Evolutionary conservation across 1,284 basidiomycete species (phyloP).

Genomic region (Singerocomus rubriflavus): DNA sequence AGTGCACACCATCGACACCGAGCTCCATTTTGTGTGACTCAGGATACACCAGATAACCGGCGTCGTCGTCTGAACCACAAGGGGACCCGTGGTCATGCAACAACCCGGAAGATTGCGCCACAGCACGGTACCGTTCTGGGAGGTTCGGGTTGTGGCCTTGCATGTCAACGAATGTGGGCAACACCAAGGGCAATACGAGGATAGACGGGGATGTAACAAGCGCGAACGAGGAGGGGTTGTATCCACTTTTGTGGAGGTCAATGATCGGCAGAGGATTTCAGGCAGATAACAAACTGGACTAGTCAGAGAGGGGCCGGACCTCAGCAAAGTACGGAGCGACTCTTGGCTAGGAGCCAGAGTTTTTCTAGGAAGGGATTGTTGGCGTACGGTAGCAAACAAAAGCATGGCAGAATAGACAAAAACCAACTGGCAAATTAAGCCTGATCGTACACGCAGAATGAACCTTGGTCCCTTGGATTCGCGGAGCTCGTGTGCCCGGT

Average conservation of each 20-base stretch:
- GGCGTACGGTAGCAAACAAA: conserved; percentile 32
- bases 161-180: conserved; percentile 22
- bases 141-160: conserved; percentile 24
- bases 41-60: conserved; percentile 29
- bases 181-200: conserved; percentile 4
- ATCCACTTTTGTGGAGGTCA: conserved; percentile 19
- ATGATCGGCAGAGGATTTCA: conserved; percentile 27
- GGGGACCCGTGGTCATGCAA: conserved; percentile 42
- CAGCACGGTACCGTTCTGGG: conserved; percentile 17
- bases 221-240: conserved; percentile 6
- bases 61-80: conserved; percentile 50
- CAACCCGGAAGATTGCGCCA: conserved; percentile 29
- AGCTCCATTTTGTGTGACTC: conserved; percentile 39
- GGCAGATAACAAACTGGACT: conserved; percentile 32
- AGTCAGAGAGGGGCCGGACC: conserved; percentile 9
- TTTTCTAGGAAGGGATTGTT: conserved; percentile 29
- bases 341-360: conserved; percentile 20
- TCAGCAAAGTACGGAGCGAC: conserved; percentile 13
- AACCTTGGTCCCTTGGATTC: conserved; percentile 32
- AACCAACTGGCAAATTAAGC: conserved; percentile 30
- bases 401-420: conserved; percentile 32
- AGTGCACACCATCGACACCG: conserved; percentile 42
- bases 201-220: conserved; percentile 8
- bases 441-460: conserved; percentile 31
- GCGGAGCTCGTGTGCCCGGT: conserved; percentile 34